A percentile compares a stretch with the other conserved stretches of the same genome.
These are phyloP conservation scores for Ceratocystis huliohia DNA, from an alignment of 2,329 filamentous ascomycete species.

Conservation along the genomic window DNA sequence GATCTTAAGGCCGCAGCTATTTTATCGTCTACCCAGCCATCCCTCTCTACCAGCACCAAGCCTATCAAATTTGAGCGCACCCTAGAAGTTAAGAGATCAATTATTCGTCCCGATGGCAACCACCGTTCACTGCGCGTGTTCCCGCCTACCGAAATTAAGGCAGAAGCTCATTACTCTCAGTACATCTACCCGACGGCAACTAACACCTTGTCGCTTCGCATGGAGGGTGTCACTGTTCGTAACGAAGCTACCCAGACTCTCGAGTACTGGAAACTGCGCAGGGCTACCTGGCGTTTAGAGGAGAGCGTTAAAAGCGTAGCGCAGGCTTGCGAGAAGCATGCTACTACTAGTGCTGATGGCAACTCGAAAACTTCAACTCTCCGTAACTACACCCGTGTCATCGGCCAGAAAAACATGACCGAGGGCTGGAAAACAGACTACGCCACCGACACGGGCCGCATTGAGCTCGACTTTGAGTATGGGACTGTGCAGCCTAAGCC, in stretches of 20 bases:
- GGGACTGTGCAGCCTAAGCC: constrained; percentile 38
- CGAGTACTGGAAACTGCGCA: constrained; percentile 74
- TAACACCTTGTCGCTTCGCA: constrained; percentile 64
- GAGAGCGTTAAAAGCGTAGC: constrained; percentile 71
- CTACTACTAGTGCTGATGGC: constrained; percentile 33
- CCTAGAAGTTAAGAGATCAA: constrained; percentile 64
- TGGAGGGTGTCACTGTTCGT: constrained; percentile 69
- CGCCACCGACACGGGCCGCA: constrained; percentile 40
- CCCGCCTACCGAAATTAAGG: constrained; percentile 86
- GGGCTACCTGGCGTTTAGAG: constrained; percentile 85
- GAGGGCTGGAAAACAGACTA: constrained; percentile 76
- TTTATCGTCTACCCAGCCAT: constrained; percentile 44
- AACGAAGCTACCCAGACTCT: constrained; percentile 60
- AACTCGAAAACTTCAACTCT: constrained; percentile 47
- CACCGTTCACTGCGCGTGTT: constrained; percentile 90
- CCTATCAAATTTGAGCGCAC: constrained; percentile 51
- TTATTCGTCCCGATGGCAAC: constrained; percentile 59
- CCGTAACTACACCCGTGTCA: constrained; percentile 61
- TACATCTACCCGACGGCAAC: constrained; percentile 76
- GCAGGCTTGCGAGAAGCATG: constrained; percentile 67
- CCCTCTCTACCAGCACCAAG: constrained; percentile 29
- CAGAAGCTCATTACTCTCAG: constrained; percentile 66
- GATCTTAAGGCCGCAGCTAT: constrained; percentile 57
- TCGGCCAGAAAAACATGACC: constrained; percentile 73
- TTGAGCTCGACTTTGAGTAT: constrained; percentile 57